phyloP scores from a whole-genome alignment of 345 rosid genomes.

The Aethionema arabicum region DNA sequence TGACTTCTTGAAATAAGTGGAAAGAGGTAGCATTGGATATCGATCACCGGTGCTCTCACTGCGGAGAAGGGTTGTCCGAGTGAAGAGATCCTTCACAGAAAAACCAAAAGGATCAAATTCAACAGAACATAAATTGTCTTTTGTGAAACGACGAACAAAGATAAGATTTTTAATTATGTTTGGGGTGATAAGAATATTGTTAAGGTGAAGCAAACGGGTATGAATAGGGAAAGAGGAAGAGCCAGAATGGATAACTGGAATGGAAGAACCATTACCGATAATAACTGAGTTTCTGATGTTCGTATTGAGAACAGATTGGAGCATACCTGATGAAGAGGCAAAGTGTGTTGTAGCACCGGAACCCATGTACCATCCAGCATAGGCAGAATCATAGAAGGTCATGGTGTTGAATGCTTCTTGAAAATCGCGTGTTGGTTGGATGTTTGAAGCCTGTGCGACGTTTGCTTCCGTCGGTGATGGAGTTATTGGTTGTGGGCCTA shows the following conservation, averaged over 20 bases:
- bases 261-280: neutral
- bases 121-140: neutral
- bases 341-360: neutral
- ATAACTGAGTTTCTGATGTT: neutral
- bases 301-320: neutral
- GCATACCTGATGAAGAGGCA: neutral
- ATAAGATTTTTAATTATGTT: neutral
- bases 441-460: no score
- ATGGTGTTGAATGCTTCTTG: neutral
- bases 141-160: neutral
- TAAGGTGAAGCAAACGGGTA: neutral
- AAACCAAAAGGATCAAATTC: neutral
- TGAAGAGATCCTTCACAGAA: neutral
- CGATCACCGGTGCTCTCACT: neutral
- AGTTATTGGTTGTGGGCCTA: no score
- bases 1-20: neutral
- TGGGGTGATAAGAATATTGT: neutral
- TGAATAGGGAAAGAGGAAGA: neutral
- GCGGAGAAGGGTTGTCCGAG: neutral
- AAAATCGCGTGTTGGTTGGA: neutral
- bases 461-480: neutral
- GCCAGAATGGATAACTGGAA: neutral
- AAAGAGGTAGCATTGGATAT: neutral
- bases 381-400: accelerated
- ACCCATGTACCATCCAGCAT: neutral